A percentile compares a stretch with the other conserved stretches of the same genome.
Conservation (phyloP, 768 basidiomycete genomes). For the Suillus cothurnatus region DNA sequence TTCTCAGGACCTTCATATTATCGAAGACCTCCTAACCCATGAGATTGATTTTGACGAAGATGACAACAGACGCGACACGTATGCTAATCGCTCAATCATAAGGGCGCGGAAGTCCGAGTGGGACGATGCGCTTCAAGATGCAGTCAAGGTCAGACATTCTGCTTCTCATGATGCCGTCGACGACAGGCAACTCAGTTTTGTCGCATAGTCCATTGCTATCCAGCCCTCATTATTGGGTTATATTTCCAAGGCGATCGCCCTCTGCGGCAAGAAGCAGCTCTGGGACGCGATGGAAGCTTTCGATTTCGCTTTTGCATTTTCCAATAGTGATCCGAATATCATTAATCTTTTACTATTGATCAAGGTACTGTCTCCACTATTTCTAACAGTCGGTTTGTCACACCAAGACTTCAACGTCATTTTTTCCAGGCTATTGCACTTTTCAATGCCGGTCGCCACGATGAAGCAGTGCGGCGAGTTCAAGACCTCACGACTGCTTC, state of each 20-base stretch:
- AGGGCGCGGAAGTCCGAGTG: not conserved
- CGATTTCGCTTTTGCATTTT: not conserved
- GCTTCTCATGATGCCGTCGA: not conserved
- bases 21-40: not conserved
- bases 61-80: not conserved
- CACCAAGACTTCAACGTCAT: not conserved
- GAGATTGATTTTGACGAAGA: not conserved
- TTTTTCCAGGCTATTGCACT: conserved; percentile 1
- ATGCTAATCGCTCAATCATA: not conserved
- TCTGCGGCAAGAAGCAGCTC: not conserved
- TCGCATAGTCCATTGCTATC: not conserved
- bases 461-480: conserved; percentile 1
- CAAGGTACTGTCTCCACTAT: not conserved
- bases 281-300: conserved; percentile 1
- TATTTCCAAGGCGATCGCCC: not conserved
- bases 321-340: not conserved
- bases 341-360: conserved; percentile 3
- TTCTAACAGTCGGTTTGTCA: not conserved
- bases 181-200: not conserved
- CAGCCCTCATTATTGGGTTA: conserved; percentile 1
- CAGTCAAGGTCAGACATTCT: not conserved
- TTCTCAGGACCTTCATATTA: not conserved
- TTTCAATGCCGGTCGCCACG: not conserved
- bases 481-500: not conserved
- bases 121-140: not conserved